These are phyloP conservation scores for Neoarthrinium moseri DNA, from an alignment of 2,329 filamentous ascomycete genomes.

Conservation along the genomic window DNA sequence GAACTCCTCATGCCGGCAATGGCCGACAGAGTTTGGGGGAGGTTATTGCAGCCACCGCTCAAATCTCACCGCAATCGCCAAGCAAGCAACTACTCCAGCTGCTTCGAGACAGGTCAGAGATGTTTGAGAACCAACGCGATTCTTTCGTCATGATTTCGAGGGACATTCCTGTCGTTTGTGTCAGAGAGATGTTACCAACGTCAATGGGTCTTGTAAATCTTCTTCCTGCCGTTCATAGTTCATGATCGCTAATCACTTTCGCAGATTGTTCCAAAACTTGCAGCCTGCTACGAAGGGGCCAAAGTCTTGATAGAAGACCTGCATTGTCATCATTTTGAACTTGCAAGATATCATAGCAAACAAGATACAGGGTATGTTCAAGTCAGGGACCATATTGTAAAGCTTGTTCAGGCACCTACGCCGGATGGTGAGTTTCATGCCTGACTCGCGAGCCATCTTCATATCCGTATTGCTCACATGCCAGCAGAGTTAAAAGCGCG, in stretches of 20 bases:
- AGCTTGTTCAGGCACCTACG: conserved; percentile 21
- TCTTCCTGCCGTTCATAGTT: conserved; percentile 4
- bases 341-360: conserved; percentile 23
- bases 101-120: conserved; percentile 21
- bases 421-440: background rate
- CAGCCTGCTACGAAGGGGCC: conserved; percentile 23
- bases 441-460: background rate
- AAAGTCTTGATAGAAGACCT: conserved; percentile 27
- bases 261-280: conserved; percentile 25
- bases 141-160: conserved; percentile 27
- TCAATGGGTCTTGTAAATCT: conserved; percentile 19
- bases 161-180: conserved; percentile 29
- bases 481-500: conserved; percentile 21
- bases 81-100: conserved; percentile 19
- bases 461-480: background rate
- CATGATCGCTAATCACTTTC: conserved; percentile 22
- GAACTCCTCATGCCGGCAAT: conserved; percentile 25
- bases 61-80: conserved; percentile 23
- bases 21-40: conserved; percentile 27
- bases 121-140: conserved; percentile 26
- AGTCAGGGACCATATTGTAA: conserved; percentile 22
- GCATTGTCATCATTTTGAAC: conserved; percentile 21
- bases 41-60: conserved; percentile 23
- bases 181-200: conserved; percentile 20
- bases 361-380: conserved; percentile 23